Percentiles rank a stretch among this genome's conserved stretches.
phyloP scores from a whole-genome alignment of 768 basidiomycete genomes.

The Collybia nuda region DNA sequence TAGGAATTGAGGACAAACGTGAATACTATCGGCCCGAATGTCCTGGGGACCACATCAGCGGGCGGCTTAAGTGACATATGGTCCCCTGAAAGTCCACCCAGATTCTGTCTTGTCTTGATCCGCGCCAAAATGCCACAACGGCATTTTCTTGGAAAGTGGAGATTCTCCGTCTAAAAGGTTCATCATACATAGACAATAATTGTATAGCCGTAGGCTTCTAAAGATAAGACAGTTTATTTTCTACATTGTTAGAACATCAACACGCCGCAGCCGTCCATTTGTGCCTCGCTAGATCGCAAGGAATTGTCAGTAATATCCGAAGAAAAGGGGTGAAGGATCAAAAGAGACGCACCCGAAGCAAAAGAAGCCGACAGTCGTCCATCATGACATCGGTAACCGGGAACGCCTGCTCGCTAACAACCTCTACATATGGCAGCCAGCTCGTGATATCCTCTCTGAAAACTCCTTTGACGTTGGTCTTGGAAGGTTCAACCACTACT shows the following conservation, averaged over 20 bases:
- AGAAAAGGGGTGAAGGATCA: not conserved
- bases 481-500: slow-evolving; percentile 41
- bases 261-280: slow-evolving; percentile 34
- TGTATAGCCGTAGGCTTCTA: not conserved
- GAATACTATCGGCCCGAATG: too few relatives aligned
- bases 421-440: slow-evolving; percentile 50
- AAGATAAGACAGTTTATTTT: slow-evolving; percentile 1
- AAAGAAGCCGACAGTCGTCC: slow-evolving; percentile 49
- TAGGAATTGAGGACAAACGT: too few relatives aligned
- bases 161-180: not conserved
- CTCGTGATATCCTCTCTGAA: slow-evolving; percentile 48
- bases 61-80: too few relatives aligned
- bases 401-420: slow-evolving; percentile 45
- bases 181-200: not conserved
- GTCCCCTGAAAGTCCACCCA: too few relatives aligned
- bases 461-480: slow-evolving; percentile 40
- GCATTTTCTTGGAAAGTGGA: too few relatives aligned
- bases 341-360: slow-evolving; percentile 41
- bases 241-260: slow-evolving; percentile 48
- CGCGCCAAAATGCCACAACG: too few relatives aligned
- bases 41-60: too few relatives aligned
- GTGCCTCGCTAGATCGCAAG: slow-evolving; percentile 29
- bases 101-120: too few relatives aligned
- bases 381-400: slow-evolving; percentile 59
- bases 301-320: slow-evolving; percentile 1